Evolutionary conservation across 2,329 filamentous ascomycete genomes (phyloP).

Genomic region (Alternaria infectoria): DNA sequence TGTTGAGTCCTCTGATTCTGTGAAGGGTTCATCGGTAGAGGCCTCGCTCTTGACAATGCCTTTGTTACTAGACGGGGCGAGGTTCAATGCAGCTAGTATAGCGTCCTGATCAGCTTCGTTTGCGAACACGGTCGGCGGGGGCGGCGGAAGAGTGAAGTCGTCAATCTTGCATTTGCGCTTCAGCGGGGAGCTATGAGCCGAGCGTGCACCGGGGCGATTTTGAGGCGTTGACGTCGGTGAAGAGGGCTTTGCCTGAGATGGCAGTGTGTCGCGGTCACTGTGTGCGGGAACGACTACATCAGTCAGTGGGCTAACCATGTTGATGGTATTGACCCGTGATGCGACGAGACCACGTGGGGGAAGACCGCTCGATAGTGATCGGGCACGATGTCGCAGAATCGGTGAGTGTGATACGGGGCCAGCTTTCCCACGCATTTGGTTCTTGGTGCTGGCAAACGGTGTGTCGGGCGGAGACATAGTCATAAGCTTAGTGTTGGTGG

Average conservation of each 20-base stretch:
- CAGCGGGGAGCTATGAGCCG: neutral
- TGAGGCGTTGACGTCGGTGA: neutral
- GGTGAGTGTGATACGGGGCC: neutral
- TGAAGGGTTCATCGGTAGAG: neutral
- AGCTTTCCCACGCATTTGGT: neutral
- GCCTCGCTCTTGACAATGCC: neutral
- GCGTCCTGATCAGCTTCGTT: neutral
- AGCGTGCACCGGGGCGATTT: neutral
- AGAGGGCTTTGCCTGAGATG: neutral
- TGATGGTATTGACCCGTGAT: neutral
- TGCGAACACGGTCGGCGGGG: too few species aligned
- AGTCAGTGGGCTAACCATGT: neutral
- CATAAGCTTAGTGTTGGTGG: neutral
- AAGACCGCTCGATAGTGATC: neutral
- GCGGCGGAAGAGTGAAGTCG: neutral
- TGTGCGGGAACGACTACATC: neutral
- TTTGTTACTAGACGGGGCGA: neutral
- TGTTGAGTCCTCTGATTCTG: neutral
- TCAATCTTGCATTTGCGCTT: neutral
- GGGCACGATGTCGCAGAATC: neutral
- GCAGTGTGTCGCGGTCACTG: neutral
- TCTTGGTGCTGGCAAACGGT: neutral
- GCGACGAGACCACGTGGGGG: neutral
- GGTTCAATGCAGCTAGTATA: neutral
- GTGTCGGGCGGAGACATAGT: neutral